Percentiles rank a stretch among this genome's conserved stretches.
These are phyloP conservation scores for Pogostemon cablin DNA, from an alignment of 257 asterid species.

Conservation along the genomic window DNA sequence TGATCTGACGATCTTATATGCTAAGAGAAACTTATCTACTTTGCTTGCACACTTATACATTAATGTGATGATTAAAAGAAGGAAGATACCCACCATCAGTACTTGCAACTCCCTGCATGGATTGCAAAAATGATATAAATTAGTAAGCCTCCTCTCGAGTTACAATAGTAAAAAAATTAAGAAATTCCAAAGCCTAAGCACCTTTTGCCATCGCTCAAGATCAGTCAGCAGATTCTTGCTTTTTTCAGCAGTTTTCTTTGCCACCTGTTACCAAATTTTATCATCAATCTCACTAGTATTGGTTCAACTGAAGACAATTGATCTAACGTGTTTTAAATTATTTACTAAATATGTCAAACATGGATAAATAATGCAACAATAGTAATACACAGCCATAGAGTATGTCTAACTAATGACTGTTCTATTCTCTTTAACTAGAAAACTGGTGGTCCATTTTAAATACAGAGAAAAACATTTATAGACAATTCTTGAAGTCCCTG, in stretches of 20 bases:
- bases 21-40: constrained; percentile 3
- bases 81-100: constrained; percentile 68
- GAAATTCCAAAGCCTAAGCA: constrained; percentile 25
- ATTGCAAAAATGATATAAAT: constrained; percentile 32
- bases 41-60: neutral
- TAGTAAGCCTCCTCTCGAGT: constrained; percentile 30
- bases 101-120: constrained; percentile 93
- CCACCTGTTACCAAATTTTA: constrained; percentile 57
- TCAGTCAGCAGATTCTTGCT: constrained; percentile 88
- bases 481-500: neutral
- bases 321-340: too few species aligned
- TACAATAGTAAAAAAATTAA: constrained; percentile 16
- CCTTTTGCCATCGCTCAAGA: constrained; percentile 97
- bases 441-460: neutral
- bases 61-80: constrained; percentile 14
- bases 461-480: neutral
- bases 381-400: neutral
- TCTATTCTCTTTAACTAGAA: neutral
- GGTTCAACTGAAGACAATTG: too few species aligned
- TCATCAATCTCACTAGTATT: constrained; percentile 3
- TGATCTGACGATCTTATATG: neutral
- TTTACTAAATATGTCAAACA: constrained; percentile 8
- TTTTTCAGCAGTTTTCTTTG: constrained; percentile 89
- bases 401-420: neutral
- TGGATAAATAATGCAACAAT: neutral